Evolutionary conservation across 495 filamentous ascomycete genomes (phyloP).

Genomic region (Xylaria intraflava): DNA sequence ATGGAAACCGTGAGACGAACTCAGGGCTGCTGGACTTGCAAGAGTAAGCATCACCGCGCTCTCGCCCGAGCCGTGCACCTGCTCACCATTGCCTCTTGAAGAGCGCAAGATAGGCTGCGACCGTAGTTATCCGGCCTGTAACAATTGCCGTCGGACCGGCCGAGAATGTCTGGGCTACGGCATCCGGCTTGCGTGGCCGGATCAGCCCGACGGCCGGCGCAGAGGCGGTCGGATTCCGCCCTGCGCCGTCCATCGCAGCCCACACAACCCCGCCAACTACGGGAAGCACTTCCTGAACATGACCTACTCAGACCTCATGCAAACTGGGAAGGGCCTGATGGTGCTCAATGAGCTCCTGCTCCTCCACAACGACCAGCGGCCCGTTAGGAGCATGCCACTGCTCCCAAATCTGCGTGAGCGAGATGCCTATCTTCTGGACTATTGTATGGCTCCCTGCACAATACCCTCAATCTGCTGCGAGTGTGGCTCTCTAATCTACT

Average conservation of each 20-base stretch:
- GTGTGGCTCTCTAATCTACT: constrained; percentile 4
- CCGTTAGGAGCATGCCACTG: constrained; percentile 17
- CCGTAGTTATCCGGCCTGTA: constrained; percentile 31
- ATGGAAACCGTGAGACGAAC: constrained; percentile 29
- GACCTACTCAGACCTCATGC: constrained; percentile 24
- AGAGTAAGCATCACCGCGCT: constrained; percentile 33
- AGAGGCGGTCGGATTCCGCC: constrained; percentile 24
- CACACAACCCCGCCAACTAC: constrained; percentile 21
- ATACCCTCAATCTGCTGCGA: background rate
- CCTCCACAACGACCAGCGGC: constrained; percentile 18
- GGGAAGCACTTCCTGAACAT: constrained; percentile 28
- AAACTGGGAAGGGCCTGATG: constrained; percentile 21
- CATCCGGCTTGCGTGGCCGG: constrained; percentile 32
- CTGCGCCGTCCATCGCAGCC: constrained; percentile 21
- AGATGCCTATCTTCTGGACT: constrained; percentile 25
- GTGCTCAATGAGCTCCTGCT: constrained; percentile 19
- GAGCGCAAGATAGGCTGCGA: constrained; percentile 36
- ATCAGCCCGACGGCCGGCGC: constrained; percentile 30
- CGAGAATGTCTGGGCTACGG: constrained; percentile 34
- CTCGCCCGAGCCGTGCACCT: too few relatives aligned
- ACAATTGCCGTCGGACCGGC: constrained; percentile 32
- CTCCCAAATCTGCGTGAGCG: constrained; percentile 22
- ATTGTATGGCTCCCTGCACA: constrained; percentile 17
- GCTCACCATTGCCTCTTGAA: constrained; percentile 9
- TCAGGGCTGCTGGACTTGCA: constrained; percentile 35